Evolutionary conservation across 352 stramenopile species (phyloP).

Genomic region (Phytophthora megakarya): DNA sequence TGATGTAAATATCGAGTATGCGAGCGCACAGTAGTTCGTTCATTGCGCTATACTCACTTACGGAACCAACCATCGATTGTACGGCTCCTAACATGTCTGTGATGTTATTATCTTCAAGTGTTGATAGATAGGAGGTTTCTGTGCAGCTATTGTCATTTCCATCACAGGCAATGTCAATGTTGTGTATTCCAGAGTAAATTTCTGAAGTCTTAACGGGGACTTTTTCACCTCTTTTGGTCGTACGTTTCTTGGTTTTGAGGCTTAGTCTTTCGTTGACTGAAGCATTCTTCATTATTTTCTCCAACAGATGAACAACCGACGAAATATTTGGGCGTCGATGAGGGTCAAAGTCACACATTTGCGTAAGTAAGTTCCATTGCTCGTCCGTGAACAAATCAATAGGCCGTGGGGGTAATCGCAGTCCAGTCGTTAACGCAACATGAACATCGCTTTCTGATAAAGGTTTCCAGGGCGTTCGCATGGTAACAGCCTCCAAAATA

Average conservation of each 20-base stretch:
- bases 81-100: conserved; percentile 9
- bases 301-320: conserved; percentile 17
- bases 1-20: conserved; percentile 26
- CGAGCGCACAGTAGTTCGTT: conserved; percentile 24
- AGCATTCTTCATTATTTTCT: conserved; percentile 1
- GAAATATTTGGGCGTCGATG: conserved; percentile 14
- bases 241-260: no score
- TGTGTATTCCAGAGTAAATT: no score
- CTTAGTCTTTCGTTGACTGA: no score
- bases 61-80: conserved; percentile 7
- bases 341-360: conserved; percentile 25
- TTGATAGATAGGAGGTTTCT: neutral
- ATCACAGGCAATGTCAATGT: no score
- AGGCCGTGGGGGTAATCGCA: conserved; percentile 6
- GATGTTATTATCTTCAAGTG: neutral
- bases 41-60: conserved; percentile 14
- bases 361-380: conserved; percentile 11
- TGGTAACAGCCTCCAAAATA: conserved; percentile 24
- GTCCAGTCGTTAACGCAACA: neutral
- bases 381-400: conserved; percentile 17
- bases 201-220: no score
- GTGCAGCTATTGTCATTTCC: no score
- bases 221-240: no score
- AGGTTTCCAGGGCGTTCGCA: conserved; percentile 18
- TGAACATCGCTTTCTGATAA: conserved; percentile 9